These are phyloP conservation scores for Nicotiana undulata DNA, from an alignment of 257 asterid genomes.

Conservation along the genomic window DNA sequence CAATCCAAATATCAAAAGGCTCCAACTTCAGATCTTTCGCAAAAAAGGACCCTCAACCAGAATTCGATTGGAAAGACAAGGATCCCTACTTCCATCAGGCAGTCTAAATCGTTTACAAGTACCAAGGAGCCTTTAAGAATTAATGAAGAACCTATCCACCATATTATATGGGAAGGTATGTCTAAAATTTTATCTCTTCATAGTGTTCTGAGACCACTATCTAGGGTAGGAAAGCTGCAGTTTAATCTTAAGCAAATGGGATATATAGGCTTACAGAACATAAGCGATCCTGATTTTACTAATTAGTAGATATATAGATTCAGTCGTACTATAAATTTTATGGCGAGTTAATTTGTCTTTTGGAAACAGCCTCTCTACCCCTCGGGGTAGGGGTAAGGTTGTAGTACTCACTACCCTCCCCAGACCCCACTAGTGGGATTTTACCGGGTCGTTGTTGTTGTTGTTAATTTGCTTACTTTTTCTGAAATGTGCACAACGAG, in stretches of 20 bases:
- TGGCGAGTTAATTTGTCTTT: not conserved
- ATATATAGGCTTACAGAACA: not conserved
- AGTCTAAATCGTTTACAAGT: not conserved
- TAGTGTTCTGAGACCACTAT: not conserved
- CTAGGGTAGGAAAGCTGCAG: not conserved
- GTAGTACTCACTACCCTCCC: too few species aligned
- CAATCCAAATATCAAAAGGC: not conserved
- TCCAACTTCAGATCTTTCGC: not conserved
- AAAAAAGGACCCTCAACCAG: not conserved
- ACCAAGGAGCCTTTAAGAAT: not conserved
- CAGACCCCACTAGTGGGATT: too few species aligned
- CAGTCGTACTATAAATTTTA: not conserved
- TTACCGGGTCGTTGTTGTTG: too few species aligned
- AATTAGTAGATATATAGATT: not conserved
- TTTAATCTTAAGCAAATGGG: not conserved
- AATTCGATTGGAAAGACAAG: not conserved
- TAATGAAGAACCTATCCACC: not conserved
- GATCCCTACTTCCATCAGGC: not conserved
- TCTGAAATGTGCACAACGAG: not conserved
- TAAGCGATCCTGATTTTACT: not conserved
- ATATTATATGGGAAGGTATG: conserved; percentile 12
- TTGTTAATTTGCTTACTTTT: not conserved
- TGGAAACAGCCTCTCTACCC: too few species aligned
- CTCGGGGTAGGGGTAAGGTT: too few species aligned
- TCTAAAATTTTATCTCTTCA: not conserved